Conservation (phyloP, 1,139 yeast genomes). For the Suhomyces wounanorum region DNA sequence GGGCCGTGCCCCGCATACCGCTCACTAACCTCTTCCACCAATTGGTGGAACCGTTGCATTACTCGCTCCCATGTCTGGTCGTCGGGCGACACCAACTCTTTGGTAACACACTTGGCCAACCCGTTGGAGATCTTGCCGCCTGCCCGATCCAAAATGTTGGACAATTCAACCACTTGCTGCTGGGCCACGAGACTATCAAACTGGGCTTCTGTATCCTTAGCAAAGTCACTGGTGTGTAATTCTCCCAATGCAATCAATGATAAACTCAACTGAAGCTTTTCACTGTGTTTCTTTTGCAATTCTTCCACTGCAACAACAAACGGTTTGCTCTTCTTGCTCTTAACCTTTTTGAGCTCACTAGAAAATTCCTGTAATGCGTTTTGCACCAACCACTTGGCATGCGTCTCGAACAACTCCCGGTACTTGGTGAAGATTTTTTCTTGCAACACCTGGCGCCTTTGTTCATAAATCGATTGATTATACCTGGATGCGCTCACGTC, state of each 20-base stretch:
- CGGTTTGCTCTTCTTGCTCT: constrained; percentile 9
- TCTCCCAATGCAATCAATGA: constrained; percentile 29
- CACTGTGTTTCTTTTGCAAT: constrained; percentile 10
- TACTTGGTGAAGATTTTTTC: constrained; percentile 49
- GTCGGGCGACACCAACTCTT: constrained; percentile 46
- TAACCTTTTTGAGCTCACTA: constrained; percentile 9
- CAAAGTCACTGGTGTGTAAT: constrained; percentile 12
- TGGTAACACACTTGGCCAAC: constrained; percentile 43
- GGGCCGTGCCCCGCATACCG: constrained; percentile 16
- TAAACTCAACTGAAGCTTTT: constrained; percentile 19
- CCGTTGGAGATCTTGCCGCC: constrained; percentile 41
- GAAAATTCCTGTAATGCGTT: constrained; percentile 8
- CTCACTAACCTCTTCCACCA: constrained; percentile 28
- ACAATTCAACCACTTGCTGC: constrained; percentile 51
- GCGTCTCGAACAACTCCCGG: constrained; percentile 42
- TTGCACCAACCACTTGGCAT: constrained; percentile 16
- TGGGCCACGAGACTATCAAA: constrained; percentile 30
- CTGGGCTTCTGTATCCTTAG: constrained; percentile 21
- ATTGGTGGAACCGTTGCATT: constrained; percentile 46
- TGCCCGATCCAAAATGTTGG: constrained; percentile 35
- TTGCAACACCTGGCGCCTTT: constrained; percentile 53
- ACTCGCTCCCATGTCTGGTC: constrained; percentile 65
- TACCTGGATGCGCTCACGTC: constrained; percentile 77
- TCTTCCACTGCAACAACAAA: constrained; percentile 9
- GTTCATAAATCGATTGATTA: constrained; percentile 61